Evolutionary conservation across 2,329 filamentous ascomycete genomes (phyloP), one percentile per base, ranked within the genome.

Genomic region (Rhytidhysteron rufulum): DNA sequence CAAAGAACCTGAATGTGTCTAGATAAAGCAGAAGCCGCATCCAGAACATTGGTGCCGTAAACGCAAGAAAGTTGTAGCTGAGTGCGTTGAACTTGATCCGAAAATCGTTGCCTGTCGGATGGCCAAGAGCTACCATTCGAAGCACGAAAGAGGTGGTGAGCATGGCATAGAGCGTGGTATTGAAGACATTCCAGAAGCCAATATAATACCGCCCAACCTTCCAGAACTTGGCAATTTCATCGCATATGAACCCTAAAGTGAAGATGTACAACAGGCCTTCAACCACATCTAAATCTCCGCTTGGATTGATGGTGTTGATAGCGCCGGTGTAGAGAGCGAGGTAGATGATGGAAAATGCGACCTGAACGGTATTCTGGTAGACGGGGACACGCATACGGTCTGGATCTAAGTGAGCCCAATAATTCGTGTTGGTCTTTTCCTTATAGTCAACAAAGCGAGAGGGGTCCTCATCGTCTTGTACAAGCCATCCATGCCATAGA

Each of bases 111-210:
- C 65, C 62, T 31, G 61, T 32, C 0, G 74, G 71, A 47, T 91
- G 80, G 7, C 75, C 76, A 8, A 95, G 72, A 2, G 89, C 91
- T 34, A 94, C 74, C 52, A 95, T 78, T 24, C 93, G 85, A 27
- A 90, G 71, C 31, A 86, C 70, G 48, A 98, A 83, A 3, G 88
- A 95, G 3, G 86, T 78, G 0, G 82, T 79, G 24, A 98, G 73
- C 2, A 97, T 73, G 0, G 78, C 67, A 65, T 98, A 98, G 0
- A 98, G 75, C 0, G 84, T 75, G 19, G 79, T 78, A 65, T 98
- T 98, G 73, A 98, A 95, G 18, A 86, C 86, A 57, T 95, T 96
- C 93, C 93, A 97, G 65, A 98, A 98, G 16, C 88, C 85, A 40
- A 98, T 75, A 57, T 97, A 97, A 55, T 85, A 86, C 46, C 86